Evolutionary conservation across 1,284 basidiomycete species (phyloP).

Genomic region (Cutaneotrichosporon daszewskae): DNA sequence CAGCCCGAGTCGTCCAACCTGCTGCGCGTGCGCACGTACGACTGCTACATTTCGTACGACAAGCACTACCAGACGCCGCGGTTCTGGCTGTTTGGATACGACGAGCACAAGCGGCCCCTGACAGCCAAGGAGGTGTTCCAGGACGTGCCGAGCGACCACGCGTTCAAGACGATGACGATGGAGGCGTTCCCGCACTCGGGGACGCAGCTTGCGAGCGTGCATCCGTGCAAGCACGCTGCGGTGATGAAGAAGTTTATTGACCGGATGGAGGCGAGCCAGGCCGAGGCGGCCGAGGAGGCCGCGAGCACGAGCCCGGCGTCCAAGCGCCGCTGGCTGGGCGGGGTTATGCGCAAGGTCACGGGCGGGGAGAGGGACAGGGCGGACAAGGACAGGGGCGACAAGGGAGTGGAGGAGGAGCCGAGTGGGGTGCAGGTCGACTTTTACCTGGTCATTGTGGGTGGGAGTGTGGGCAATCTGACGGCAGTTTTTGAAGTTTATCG

Average conservation of each 20-base stretch:
- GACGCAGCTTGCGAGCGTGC: slow-evolving; percentile 81
- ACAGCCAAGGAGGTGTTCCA: slow-evolving; percentile 90
- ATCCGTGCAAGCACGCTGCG: slow-evolving; percentile 97
- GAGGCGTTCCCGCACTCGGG: slow-evolving; percentile 92
- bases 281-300: slow-evolving; percentile 42
- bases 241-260: slow-evolving; percentile 99
- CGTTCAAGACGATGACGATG: slow-evolving; percentile 97
- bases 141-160: slow-evolving; percentile 95
- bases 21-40: slow-evolving; percentile 93
- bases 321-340: slow-evolving; percentile 69
- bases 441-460: slow-evolving; percentile 70
- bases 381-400: slow-evolving; percentile 48
- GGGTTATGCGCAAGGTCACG: slow-evolving; percentile 64
- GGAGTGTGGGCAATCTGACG: neutral
- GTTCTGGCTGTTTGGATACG: slow-evolving; percentile 90
- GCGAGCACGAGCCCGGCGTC: slow-evolving; percentile 36
- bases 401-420: slow-evolving; percentile 60
- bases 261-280: slow-evolving; percentile 84
- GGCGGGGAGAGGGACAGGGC: slow-evolving; percentile 44
- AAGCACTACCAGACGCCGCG: slow-evolving; percentile 97
- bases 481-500: slow-evolving; percentile 90
- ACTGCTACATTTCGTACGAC: slow-evolving; percentile 98
- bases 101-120: slow-evolving; percentile 84
- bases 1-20: slow-evolving; percentile 58
- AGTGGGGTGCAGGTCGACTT: slow-evolving; percentile 91